These are phyloP conservation scores for Colletotrichum cuscutae DNA, from an alignment of 2,329 filamentous ascomycete genomes.

Conservation along the genomic window DNA sequence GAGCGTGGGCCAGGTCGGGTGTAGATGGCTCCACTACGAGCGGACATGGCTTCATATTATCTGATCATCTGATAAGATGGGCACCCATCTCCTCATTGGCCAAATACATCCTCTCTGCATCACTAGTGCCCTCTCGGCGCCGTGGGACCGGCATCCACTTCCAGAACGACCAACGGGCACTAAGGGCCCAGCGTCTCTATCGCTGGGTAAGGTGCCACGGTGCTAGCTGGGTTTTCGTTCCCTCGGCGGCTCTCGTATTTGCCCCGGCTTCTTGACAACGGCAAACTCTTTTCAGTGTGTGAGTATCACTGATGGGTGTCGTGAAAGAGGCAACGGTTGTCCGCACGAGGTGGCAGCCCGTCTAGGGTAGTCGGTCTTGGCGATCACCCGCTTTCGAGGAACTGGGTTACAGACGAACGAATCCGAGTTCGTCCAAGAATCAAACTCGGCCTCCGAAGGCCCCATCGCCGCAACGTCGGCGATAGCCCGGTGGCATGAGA, in stretches of 20 bases:
- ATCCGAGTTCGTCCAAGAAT: background rate
- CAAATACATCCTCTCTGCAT: slow-evolving; percentile 11
- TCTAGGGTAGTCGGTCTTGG: slow-evolving; percentile 13
- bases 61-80: slow-evolving; percentile 39
- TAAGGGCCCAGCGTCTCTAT: background rate
- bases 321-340: slow-evolving; percentile 2
- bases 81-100: slow-evolving; percentile 19
- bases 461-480: slow-evolving; percentile 12
- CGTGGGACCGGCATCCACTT: slow-evolving; percentile 9
- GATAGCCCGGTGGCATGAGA: slow-evolving; percentile 4
- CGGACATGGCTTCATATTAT: slow-evolving; percentile 33
- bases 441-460: slow-evolving; percentile 18
- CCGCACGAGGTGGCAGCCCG: slow-evolving; percentile 8
- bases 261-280: background rate
- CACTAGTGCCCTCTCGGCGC: slow-evolving; percentile 27
- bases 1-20: background rate
- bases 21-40: slow-evolving; percentile 13
- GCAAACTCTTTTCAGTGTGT: background rate
- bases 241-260: slow-evolving; percentile 8
- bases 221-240: background rate
- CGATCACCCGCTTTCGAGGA: slow-evolving; percentile 14
- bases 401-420: background rate
- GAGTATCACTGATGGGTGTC: background rate
- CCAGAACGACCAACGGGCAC: background rate
- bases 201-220: background rate